Evolutionary conservation across 2,329 filamentous ascomycete genomes (phyloP), one percentile per base, ranked within the genome.

Genomic region (Diaporthe citrichinensis): DNA sequence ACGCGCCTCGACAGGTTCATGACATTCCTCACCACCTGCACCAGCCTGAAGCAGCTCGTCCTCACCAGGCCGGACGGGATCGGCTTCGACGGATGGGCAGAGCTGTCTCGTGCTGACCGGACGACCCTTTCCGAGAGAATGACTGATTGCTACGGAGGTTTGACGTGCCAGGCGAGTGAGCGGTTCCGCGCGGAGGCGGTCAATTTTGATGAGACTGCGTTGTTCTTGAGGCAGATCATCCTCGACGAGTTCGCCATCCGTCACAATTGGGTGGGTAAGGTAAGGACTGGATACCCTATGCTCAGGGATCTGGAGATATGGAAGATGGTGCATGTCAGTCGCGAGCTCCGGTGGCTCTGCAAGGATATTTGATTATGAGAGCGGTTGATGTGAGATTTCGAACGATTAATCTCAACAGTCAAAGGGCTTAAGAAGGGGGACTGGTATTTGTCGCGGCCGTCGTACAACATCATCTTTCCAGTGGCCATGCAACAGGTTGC

Each of bases 271-370:
- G 9, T 12, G 14, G 17, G 7, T 10, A 28, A 23, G 59, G n/a
- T 28, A 12, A 20, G 5, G 36, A 20, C 39, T 31, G 39, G 25
- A 12, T 51, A 51, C 62, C 44, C 44, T n/a, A 14, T 12, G 62
- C 62, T 68, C 20, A n/a, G 23, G 62, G n/a, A 51, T 17, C 17
- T 51, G 44, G 62, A 51, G 44, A 51, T 51, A 36, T 68, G 14
- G 44, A 25, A 51, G 23, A 68, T 68, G 62, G 44, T 39, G 14
- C 44, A 68, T 23, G 4, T 36, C 62, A 20, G 44, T 49, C 44
- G 5, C 28, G 15, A 68, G 10, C 28, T 51, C 2, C 62, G 28
- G 28, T n/a, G 44, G 10, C 44, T 49, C 61, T 67, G 61, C 61
- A 49, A 34, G 3, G 9, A 25, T 4, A 7, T 67, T 9, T 15